Percentiles rank a stretch among this genome's conserved stretches.
Evolutionary conservation across 2,329 filamentous ascomycete genomes (phyloP).

Genomic region (Leptographium radiaticola): DNA sequence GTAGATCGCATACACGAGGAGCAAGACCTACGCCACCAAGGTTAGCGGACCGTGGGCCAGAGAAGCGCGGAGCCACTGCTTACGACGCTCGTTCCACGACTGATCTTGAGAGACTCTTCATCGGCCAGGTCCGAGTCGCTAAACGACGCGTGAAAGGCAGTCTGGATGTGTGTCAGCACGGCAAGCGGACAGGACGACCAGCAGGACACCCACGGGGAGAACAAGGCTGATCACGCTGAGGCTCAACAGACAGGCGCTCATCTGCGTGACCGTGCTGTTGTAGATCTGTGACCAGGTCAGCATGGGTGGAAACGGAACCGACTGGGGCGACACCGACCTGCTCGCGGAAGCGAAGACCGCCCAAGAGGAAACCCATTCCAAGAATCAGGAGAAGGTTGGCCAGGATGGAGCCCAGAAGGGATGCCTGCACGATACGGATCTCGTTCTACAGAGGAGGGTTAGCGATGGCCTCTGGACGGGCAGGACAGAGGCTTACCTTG

Average conservation of each 20-base stretch:
- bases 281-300: constrained; percentile 47
- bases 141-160: constrained; percentile 87
- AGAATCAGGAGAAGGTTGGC: constrained; percentile 80
- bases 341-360: constrained; percentile 75
- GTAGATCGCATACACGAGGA: constrained; percentile 73
- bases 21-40: constrained; percentile 41
- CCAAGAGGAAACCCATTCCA: constrained; percentile 82
- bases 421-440: constrained; percentile 85
- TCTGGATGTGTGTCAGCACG: constrained; percentile 29
- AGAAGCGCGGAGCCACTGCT: constrained; percentile 18
- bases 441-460: constrained; percentile 39
- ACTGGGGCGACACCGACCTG: constrained; percentile 38
- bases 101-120: constrained; percentile 64
- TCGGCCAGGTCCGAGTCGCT: constrained; percentile 49
- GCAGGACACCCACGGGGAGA: constrained; percentile 46
- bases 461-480: not conserved
- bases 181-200: too few relatives aligned
- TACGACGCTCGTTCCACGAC: constrained; percentile 77
- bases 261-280: constrained; percentile 89
- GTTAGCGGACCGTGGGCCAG: not conserved
- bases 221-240: constrained; percentile 82
- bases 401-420: constrained; percentile 76
- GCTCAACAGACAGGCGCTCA: constrained; percentile 87
- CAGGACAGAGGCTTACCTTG: constrained; percentile 35
- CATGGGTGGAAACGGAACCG: not conserved